phyloP scores from a whole-genome alignment of 495 filamentous ascomycete species.

The Lophium mytilinum region DNA sequence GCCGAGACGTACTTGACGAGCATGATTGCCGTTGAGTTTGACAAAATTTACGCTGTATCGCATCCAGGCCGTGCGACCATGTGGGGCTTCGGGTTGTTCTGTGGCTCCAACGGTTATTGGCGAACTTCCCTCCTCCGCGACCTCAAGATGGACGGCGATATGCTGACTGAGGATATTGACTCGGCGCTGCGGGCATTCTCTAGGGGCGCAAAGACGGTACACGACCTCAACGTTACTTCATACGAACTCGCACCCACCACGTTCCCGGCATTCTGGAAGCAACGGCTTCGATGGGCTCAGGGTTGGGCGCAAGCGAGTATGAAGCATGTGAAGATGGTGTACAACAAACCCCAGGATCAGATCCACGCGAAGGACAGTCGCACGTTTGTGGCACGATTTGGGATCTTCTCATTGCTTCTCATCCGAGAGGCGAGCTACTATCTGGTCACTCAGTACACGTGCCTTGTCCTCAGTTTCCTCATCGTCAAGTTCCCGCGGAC shows the following conservation, averaged over 20 bases:
- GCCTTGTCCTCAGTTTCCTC: constrained; percentile 28
- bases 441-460: constrained; percentile 32
- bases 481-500: constrained; percentile 29
- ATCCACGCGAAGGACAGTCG: constrained; percentile 14
- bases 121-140: constrained; percentile 30
- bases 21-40: constrained; percentile 38
- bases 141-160: constrained; percentile 35
- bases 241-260: constrained; percentile 33
- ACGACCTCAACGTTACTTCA: constrained; percentile 33
- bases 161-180: constrained; percentile 40
- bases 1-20: constrained; percentile 26
- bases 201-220: constrained; percentile 28
- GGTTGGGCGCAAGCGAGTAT: constrained; percentile 34
- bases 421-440: constrained; percentile 34
- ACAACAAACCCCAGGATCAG: constrained; percentile 20
- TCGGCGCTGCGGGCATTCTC: constrained; percentile 34
- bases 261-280: constrained; percentile 34
- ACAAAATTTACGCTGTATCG: constrained; percentile 40
- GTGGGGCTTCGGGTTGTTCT: constrained; percentile 37
- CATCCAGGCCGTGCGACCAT: constrained; percentile 35
- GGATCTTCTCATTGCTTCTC: constrained; percentile 29
- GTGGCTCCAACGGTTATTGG: constrained; percentile 39
- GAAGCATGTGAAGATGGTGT: constrained; percentile 27
- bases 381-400: constrained; percentile 25
- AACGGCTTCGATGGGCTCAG: constrained; percentile 35